Evolutionary conservation across 257 asterid species (phyloP).

Genomic region (Solanum paucissectum): DNA sequence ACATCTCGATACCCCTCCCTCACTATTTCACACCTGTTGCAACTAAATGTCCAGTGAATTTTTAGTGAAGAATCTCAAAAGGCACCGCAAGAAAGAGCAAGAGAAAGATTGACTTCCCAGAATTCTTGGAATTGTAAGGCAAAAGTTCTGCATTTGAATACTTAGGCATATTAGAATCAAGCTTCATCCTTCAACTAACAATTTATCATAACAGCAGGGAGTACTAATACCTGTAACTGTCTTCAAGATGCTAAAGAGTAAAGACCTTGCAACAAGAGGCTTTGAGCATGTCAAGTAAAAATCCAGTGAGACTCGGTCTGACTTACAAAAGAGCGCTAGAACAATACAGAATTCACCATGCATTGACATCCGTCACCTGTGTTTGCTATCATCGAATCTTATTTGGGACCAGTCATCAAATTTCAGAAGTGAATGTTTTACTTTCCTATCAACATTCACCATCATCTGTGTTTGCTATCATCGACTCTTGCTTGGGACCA

Average conservation of each 20-base stretch:
- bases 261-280: not conserved
- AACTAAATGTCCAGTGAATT: not conserved
- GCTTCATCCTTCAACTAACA: not conserved
- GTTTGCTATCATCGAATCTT: not conserved
- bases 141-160: not conserved
- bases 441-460: not conserved
- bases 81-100: not conserved
- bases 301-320: not conserved
- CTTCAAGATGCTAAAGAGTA: not conserved
- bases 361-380: not conserved
- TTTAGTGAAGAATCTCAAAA: not conserved
- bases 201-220: not conserved
- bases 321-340: not conserved
- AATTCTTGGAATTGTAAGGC: not conserved
- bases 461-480: not conserved
- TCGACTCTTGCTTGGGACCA: not conserved
- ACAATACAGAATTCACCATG: not conserved
- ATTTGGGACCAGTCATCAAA: not conserved
- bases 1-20: not conserved
- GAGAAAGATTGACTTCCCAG: not conserved
- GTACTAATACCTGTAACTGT: not conserved
- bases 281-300: not conserved
- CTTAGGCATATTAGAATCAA: not conserved
- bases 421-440: not conserved
- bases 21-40: not conserved